Base-by-base conservation (phyloP, 352 stramenopile genomes). In the Phytophthora foliorum region DNA sequence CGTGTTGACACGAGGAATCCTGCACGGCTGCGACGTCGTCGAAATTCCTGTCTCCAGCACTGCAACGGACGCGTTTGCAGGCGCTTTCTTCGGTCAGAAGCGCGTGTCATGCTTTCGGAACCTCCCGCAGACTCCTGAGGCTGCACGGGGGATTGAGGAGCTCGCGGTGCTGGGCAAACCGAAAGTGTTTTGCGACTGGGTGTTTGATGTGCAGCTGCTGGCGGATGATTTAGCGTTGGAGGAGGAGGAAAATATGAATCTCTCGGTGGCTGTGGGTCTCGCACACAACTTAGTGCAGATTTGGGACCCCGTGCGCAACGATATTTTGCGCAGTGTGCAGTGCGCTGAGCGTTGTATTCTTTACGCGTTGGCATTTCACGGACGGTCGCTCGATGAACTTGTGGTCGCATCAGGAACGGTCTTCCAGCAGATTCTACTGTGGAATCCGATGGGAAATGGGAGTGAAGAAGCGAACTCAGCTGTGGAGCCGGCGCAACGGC, bases 281-380 rank as follows among this genome's bases (percentile, higher is more conserved):
- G 88, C 88, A 27, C 88, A 97, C 74, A 97, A 97, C 67, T 88
- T 91, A 8, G 78, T 97, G 31, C 82, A 95, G 68, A 72, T 97
- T 31, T 97, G 88, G 88, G 61, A 89, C 38, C 74, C 82, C 0
- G 58, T 69, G 10, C 45, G 31, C 27, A 65, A 89, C 50, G 22
- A 56, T 22, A 72, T 94, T 38, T 39, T 94, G 16, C 81, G 75
- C 9, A 82, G 60, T 2, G 75, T 93, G 42, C 80, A 92, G 53
- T 93, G 89, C 67, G 78, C 83, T 9, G 88, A 93, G 63, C 85
- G 88, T 0, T 94, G 88, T 53, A 95, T 95, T 63, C 63, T 97
- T 57, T 97, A 95, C 65, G 77, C 89, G 39, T 76, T 96, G 6
- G 74, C 83, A 19, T 92, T 96, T 61, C 77, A 95, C 51, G 88